Percentiles rank a stretch among this genome's conserved stretches.
phyloP scores from a whole-genome alignment of 2,329 filamentous ascomycete genomes.

The Phyllosticta paracitricarpa region DNA sequence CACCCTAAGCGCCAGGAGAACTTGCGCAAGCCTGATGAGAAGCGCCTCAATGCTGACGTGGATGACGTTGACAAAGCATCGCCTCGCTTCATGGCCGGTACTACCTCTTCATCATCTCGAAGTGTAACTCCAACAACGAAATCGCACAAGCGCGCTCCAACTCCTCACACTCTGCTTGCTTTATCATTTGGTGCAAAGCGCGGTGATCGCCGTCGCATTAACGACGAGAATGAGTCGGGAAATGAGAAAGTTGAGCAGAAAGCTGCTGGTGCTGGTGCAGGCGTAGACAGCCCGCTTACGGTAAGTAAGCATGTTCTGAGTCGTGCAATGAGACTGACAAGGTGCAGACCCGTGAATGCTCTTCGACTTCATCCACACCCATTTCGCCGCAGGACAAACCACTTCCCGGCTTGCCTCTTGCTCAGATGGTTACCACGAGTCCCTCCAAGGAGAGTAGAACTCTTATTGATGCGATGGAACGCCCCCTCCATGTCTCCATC shows the following conservation, averaged over 20 bases:
- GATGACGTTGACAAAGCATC: slow-evolving; percentile 4
- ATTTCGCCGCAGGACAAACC: slow-evolving; percentile 24
- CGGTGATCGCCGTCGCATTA: slow-evolving; percentile 10
- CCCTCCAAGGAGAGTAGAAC: slow-evolving; percentile 28
- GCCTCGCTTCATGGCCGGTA: slow-evolving; percentile 16
- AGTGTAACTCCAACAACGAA: slow-evolving; percentile 6
- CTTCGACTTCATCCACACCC: not conserved
- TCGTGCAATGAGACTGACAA: slow-evolving; percentile 1
- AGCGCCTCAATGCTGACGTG: slow-evolving; percentile 10
- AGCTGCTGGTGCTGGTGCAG: not conserved
- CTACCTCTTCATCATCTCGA: slow-evolving; percentile 19
- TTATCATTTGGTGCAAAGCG: not conserved
- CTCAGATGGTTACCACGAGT: slow-evolving; percentile 22
- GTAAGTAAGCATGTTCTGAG: not conserved
- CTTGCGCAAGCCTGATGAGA: slow-evolving; percentile 11
- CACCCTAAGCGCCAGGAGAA: slow-evolving; percentile 3
- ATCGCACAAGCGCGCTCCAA: slow-evolving; percentile 2
- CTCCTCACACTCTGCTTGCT: slow-evolving; percentile 7
- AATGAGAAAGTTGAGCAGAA: not conserved
- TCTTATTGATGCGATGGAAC: slow-evolving; percentile 30
- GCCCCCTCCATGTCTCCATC: slow-evolving; percentile 14
- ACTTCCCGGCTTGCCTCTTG: slow-evolving; percentile 30
- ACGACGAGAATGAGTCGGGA: slow-evolving; percentile 10
- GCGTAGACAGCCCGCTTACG: not conserved
- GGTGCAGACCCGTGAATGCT: not conserved